phyloP scores from a whole-genome alignment of 257 asterid species.

The Capsicum baccatum region DNA sequence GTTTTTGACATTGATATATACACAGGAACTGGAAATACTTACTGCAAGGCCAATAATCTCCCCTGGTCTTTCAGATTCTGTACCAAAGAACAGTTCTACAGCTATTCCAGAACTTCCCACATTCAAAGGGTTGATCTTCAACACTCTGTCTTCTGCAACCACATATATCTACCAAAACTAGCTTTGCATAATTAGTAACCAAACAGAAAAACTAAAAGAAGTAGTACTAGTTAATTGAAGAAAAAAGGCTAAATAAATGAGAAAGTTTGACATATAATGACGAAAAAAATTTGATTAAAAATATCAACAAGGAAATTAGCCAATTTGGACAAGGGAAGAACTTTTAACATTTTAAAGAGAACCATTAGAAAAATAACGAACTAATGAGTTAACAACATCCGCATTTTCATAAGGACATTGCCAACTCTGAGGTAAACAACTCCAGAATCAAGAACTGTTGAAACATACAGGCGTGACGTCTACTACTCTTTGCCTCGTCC shows the following conservation, averaged over 20 bases:
- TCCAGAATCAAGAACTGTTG: background rate
- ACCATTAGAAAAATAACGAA: background rate
- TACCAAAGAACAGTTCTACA: constrained; percentile 72
- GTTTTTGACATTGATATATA: constrained; percentile 63
- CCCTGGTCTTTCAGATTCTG: constrained; percentile 47
- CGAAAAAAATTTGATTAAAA: background rate
- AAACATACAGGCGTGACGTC: background rate
- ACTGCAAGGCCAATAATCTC: constrained; percentile 76
- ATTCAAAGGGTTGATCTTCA: constrained; percentile 61
- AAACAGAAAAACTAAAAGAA: background rate
- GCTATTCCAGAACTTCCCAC: constrained; percentile 53
- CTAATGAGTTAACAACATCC: background rate
- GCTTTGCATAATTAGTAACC: background rate
- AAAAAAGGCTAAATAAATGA: background rate
- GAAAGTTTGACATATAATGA: background rate
- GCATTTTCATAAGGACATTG: background rate
- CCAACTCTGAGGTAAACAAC: constrained; percentile 11
- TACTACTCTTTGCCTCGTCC: constrained; percentile 3
- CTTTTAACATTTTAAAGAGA: background rate
- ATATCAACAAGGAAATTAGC: background rate
- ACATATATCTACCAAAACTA: constrained; percentile 70
- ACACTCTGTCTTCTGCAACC: constrained; percentile 84
- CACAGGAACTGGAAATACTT: constrained; percentile 71
- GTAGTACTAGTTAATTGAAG: background rate
- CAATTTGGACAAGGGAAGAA: background rate